Base-by-base conservation (phyloP, 345 rosid species). In the Eucalyptus pumila region DNA sequence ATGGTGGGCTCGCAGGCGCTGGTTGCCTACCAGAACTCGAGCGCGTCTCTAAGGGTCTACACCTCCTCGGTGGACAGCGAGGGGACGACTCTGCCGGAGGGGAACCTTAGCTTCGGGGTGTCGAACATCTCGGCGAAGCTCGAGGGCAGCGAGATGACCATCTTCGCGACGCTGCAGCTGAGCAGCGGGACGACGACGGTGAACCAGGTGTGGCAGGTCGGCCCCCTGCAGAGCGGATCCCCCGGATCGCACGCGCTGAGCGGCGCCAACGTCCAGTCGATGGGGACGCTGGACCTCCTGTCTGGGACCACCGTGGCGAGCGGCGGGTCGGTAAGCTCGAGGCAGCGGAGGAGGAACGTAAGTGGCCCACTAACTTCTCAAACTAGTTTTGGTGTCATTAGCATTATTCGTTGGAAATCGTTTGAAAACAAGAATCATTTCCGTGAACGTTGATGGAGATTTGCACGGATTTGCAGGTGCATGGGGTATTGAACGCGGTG, bases 161-260 rank as follows among this genome's bases (percentile, higher is more conserved):
- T 97, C 16, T 96, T 92, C 83, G 99, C 99, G 8, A 94, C 93
- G 17, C 89, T 97, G 92, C 91, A 91, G 86, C 94, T 97, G 81
- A 62, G 89, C 2, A 14, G 27, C 30, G 83, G 8, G 34, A 87
- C 90, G 91, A 12, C 92, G 9, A 56, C 92, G 9, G 89, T 95
- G 0, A 92, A 86, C 88, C 99, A 96, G 89, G 92, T 97, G 56
- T 97, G 99, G 99, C 97, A 97, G 87, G 91, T 89, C 27, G 99
- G 99, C 9, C 93, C 92, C 93, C 8, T 13, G 92, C 86, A 24
- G 42, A 87, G 85, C 10, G 93, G 45, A 21, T n/a, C 0, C 24
- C 96, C 94, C 48, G 1, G 0, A 42, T 0, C 0, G 1, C 99
- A 97, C 92, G 0, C 87, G 4, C 9, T 1, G 16, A 0, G 1